phyloP scores from a whole-genome alignment of 257 asterid species.

The Marsdenia floribunda region DNA sequence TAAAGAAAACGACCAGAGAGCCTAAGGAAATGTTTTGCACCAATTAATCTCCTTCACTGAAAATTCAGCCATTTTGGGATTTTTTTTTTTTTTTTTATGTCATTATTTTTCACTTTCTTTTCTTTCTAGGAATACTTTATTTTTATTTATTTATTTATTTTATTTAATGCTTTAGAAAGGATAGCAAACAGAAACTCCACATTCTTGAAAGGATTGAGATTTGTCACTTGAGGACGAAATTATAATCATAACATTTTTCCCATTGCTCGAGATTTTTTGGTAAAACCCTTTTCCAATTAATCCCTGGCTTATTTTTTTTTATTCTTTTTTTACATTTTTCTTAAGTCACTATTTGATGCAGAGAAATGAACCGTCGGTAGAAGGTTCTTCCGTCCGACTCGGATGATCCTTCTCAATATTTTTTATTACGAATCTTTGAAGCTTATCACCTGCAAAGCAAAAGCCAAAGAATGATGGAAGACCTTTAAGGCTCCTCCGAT shows the following conservation, averaged over 20 bases:
- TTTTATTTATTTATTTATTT: too few species aligned
- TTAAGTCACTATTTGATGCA: too few species aligned
- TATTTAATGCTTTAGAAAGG: background rate
- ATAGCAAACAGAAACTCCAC: conserved; percentile 13
- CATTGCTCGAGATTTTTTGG: background rate
- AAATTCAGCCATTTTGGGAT: background rate
- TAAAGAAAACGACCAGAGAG: background rate
- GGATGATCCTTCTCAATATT: too few species aligned
- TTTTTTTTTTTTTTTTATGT: background rate
- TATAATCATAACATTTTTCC: background rate
- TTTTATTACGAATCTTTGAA: too few species aligned
- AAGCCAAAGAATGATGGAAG: too few species aligned
- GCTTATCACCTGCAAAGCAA: too few species aligned
- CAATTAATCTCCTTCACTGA: background rate
- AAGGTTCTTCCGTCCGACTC: too few species aligned
- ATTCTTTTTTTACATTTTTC: background rate
- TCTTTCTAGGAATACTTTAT: conserved; percentile 6
- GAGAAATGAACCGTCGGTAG: too few species aligned
- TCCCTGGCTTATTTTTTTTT: background rate
- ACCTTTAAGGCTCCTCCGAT: too few species aligned
- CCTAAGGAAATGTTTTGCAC: background rate
- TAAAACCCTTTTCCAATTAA: background rate
- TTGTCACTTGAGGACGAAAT: conserved; percentile 3
- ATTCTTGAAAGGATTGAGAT: conserved; percentile 11
- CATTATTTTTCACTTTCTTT: background rate